A percentile compares a stretch with the other conserved stretches of the same genome.
These are phyloP conservation scores for Sambucus nigra DNA, from an alignment of 129 eudicot species.

Conservation along the genomic window DNA sequence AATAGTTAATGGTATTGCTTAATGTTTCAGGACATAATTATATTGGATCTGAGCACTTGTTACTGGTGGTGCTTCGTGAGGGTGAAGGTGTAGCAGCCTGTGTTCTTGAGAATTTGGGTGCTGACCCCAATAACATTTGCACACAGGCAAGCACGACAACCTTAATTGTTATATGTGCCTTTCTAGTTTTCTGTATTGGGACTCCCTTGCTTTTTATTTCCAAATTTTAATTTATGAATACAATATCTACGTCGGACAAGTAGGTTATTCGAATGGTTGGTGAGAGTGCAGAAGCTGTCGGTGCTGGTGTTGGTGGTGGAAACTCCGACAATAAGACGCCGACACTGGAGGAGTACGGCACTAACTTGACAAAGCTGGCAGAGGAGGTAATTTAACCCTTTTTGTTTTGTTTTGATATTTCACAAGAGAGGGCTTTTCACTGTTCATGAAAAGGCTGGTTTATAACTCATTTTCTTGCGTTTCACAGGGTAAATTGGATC, in stretches of 20 bases:
- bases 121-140: conserved; percentile 74
- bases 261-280: conserved; percentile 91
- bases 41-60: conserved; percentile 84
- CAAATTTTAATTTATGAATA: too few relatives aligned
- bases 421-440: too few relatives aligned
- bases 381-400: conserved; percentile 73
- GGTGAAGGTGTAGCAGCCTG: conserved; percentile 98
- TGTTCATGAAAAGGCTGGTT: too few relatives aligned
- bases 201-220: neutral
- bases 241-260: neutral
- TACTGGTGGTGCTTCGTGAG: conserved; percentile 84
- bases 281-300: conserved; percentile 87
- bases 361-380: conserved; percentile 83
- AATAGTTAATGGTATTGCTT: neutral
- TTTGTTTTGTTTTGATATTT: too few relatives aligned
- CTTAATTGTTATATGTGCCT: neutral
- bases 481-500: conserved; percentile 80
- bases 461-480: too few relatives aligned
- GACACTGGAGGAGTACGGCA: conserved; percentile 85
- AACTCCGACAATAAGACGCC: conserved; percentile 72
- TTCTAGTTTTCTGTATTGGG: neutral
- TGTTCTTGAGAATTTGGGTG: conserved; percentile 80
- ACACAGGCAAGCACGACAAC: conserved; percentile 46
- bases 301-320: conserved; percentile 87
- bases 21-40: conserved; percentile 61